Evolutionary conservation across 2,329 filamentous ascomycete genomes (phyloP).

Genomic region (Basipetospora chlamydospora): DNA sequence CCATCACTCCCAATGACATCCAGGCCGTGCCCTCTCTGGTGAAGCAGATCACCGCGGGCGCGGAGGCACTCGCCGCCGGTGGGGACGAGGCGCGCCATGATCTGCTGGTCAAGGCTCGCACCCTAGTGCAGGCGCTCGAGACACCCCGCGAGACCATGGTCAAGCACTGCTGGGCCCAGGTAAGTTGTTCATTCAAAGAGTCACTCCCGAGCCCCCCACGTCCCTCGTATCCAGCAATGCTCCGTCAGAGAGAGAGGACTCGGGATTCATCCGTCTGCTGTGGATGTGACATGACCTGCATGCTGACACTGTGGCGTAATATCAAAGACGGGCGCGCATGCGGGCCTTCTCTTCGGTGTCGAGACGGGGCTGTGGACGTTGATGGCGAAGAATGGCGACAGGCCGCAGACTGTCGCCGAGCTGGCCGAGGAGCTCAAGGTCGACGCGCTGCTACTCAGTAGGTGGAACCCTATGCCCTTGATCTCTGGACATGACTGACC

Average conservation of each 20-base stretch:
- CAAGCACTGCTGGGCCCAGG: slow-evolving; percentile 29
- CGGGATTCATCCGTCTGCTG: no score
- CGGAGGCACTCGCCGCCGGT: slow-evolving; percentile 2
- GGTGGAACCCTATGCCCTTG: background rate
- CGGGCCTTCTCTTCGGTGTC: slow-evolving; percentile 16
- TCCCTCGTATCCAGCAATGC: no score
- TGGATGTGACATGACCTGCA: no score
- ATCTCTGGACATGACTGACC: background rate
- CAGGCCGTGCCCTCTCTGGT: slow-evolving; percentile 7
- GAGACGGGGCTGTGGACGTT: slow-evolving; percentile 21
- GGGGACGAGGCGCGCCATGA: slow-evolving; percentile 12
- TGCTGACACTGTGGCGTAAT: no score
- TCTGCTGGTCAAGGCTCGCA: slow-evolving; percentile 14
- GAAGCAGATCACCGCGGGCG: slow-evolving; percentile 5
- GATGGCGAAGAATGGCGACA: slow-evolving; percentile 16
- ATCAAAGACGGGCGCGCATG: slow-evolving; percentile 11
- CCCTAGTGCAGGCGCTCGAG: slow-evolving; percentile 20
- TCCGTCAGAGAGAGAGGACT: no score
- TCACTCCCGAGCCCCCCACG: no score
- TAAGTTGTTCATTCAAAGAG: slow-evolving; percentile 12
- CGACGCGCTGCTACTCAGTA: slow-evolving; percentile 15
- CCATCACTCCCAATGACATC: slow-evolving; percentile 9
- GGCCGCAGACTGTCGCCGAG: slow-evolving; percentile 16
- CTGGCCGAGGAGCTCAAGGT: slow-evolving; percentile 16
- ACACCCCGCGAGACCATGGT: slow-evolving; percentile 33